A percentile compares a stretch with the other conserved stretches of the same genome.
These are phyloP conservation scores for Mortierella antarctica DNA, from an alignment of 192 early-diverging fungal species.

Conservation along the genomic window DNA sequence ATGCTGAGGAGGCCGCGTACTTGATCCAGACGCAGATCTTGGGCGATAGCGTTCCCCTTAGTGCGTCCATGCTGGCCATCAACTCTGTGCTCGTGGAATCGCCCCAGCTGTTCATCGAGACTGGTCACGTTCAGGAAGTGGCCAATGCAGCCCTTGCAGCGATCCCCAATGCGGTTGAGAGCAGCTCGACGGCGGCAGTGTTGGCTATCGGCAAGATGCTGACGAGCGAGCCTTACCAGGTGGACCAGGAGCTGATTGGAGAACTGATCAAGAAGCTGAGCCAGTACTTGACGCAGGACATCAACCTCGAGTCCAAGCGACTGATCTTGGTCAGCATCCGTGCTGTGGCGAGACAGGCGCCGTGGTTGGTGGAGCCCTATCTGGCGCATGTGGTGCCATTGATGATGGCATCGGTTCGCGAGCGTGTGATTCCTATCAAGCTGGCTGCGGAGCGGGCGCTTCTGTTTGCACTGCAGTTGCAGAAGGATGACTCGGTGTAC, in stretches of 20 bases:
- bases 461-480: constrained; percentile 75
- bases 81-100: constrained; percentile 60
- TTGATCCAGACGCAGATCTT: constrained; percentile 57
- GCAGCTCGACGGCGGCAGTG: constrained; percentile 64
- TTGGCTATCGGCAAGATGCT: constrained; percentile 66
- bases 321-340: constrained; percentile 52
- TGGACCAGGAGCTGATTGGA: constrained; percentile 37
- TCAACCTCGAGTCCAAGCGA: constrained; percentile 52
- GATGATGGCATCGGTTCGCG: constrained; percentile 79
- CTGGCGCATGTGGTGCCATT: constrained; percentile 68
- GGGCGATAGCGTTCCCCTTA: constrained; percentile 25
- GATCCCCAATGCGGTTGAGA: constrained; percentile 34
- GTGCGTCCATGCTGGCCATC: constrained; percentile 59
- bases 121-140: constrained; percentile 46
- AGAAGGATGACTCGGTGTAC: constrained; percentile 57
- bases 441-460: constrained; percentile 86
- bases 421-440: constrained; percentile 86
- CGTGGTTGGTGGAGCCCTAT: constrained; percentile 61
- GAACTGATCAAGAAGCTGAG: constrained; percentile 48
- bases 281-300: constrained; percentile 32
- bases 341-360: constrained; percentile 52
- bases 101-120: constrained; percentile 56
- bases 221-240: constrained; percentile 59
- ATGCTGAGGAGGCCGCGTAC: constrained; percentile 58
- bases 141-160: constrained; percentile 42